A percentile compares a stretch with the other conserved stretches of the same genome.
Evolutionary conservation across 2,329 filamentous ascomycete genomes (phyloP).

Genomic region (Zarea fungicola): DNA sequence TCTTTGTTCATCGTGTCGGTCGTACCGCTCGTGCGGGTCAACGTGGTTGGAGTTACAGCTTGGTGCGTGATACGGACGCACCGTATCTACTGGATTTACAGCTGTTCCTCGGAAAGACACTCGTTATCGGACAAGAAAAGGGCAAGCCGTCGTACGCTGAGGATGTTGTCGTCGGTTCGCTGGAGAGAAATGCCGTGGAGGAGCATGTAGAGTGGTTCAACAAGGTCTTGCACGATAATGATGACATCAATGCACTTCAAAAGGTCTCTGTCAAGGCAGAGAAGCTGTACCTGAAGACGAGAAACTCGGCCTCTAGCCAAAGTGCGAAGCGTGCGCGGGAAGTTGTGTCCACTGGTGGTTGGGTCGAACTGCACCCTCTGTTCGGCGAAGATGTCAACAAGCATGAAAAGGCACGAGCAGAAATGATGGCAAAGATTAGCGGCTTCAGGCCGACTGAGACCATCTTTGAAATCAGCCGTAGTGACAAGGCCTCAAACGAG

Average conservation of each 20-base stretch:
- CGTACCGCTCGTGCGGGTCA: constrained; percentile 91
- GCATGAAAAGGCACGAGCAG: constrained; percentile 66
- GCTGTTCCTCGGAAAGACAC: constrained; percentile 80
- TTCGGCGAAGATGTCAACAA: constrained; percentile 67
- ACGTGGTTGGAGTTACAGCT: constrained; percentile 90
- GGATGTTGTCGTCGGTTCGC: constrained; percentile 75
- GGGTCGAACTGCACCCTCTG: constrained; percentile 71
- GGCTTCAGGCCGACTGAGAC: constrained; percentile 88
- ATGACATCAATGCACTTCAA: constrained; percentile 67
- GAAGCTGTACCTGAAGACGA: constrained; percentile 83
- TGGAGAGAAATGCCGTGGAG: constrained; percentile 70
- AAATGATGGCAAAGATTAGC: constrained; percentile 84
- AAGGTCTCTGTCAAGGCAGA: constrained; percentile 81
- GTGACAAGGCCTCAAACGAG: constrained; percentile 58
- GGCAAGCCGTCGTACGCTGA: constrained; percentile 66
- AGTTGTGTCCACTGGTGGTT: constrained; percentile 63
- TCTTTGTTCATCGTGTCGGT: constrained; percentile 94
- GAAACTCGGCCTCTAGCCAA: constrained; percentile 83
- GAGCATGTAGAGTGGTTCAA: constrained; percentile 75
- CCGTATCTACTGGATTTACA: constrained; percentile 93
- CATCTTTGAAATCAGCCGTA: constrained; percentile 87
- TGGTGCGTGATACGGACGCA: constrained; percentile 80
- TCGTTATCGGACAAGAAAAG: constrained; percentile 67
- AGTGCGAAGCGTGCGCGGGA: constrained; percentile 85
- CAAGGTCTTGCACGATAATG: constrained; percentile 69